Base-by-base conservation (phyloP, 2,329 filamentous ascomycete genomes). In the Septoria linicola region DNA sequence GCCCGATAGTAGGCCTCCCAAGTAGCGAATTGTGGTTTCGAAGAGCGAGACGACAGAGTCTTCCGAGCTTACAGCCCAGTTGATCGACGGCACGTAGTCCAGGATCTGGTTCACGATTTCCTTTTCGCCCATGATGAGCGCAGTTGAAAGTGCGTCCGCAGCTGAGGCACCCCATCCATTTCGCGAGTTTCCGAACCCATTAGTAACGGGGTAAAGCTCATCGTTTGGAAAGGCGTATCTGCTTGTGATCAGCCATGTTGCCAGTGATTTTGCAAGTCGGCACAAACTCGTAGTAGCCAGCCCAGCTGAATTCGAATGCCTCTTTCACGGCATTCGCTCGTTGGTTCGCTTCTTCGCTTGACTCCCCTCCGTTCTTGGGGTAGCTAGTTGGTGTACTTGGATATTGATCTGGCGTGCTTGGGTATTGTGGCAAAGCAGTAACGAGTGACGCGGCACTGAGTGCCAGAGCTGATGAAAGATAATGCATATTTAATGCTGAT, bases 11-110 rank as follows among this genome's bases (percentile, higher is more conserved):
- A 96, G 76, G 14, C 89, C 90, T 8, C 82, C 90, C 1, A 96
- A 73, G 63, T 95, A 95, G 20, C 90, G 84, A 65, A 96, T 95
- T 0, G 88, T 96, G 0, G 89, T 95, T 71, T 96, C 90, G 63
- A 96, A 96, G 6, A 96, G 71, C 31, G 86, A 92, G 41, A 95
- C 82, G 8, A 75, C 70, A 1, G 75, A 69, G 2, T 75, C 63
- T 1, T 61, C 53, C 0, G 88, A 95, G 71, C 96, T 90, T 62
- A 96, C 73, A 30, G 78, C 78, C 66, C 88, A 95, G 68, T 95
- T 75, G 63, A 95, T 85, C 0, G 71, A 80, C 0, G 82, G 78
- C 37, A 95, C 80, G 65, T 84, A 84, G 4, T 85, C 44, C 16
- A 95, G 68, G 59, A 95, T 90, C 51, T 83, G 75, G 36, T 83